Conservation (phyloP, 2,329 filamentous ascomycete species). For the Nakataea oryzae region DNA sequence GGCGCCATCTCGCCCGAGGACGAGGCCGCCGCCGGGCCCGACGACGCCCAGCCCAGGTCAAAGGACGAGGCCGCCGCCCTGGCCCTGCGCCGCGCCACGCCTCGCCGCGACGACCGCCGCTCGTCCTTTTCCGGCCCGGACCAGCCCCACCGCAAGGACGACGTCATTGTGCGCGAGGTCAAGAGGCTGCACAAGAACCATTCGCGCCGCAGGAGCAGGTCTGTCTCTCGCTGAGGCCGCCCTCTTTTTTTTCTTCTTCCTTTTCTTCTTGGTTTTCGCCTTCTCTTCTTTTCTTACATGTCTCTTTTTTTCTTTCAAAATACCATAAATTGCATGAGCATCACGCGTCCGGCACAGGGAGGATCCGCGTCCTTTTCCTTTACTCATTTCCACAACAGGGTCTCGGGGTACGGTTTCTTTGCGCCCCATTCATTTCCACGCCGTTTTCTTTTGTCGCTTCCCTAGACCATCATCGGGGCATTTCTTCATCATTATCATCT, state of each 20-base stretch:
- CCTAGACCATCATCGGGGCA: not conserved
- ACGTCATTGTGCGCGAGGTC: not conserved
- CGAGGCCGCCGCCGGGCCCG: not conserved
- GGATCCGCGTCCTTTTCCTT: not conserved
- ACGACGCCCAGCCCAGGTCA: not conserved
- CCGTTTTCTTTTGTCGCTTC: not conserved
- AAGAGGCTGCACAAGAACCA: not conserved
- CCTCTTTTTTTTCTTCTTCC: not conserved
- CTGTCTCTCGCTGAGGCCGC: too few species aligned
- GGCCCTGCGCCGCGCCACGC: not conserved
- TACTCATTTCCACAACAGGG: not conserved
- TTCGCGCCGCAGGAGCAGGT: not conserved
- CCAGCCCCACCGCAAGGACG: not conserved
- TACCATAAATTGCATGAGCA: not conserved
- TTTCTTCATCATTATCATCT: not conserved
- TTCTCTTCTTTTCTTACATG: not conserved
- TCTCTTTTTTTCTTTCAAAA: not conserved
- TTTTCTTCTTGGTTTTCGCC: not conserved
- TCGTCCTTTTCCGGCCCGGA: not conserved
- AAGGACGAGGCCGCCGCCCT: not conserved
- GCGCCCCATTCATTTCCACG: too few species aligned
- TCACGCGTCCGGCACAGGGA: not conserved
- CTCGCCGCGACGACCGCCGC: not conserved
- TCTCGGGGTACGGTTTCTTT: too few species aligned
- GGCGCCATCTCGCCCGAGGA: not conserved